These are phyloP conservation scores for Dactylorhiza incarnata DNA, from an alignment of 106 monocot genomes.

Conservation along the genomic window DNA sequence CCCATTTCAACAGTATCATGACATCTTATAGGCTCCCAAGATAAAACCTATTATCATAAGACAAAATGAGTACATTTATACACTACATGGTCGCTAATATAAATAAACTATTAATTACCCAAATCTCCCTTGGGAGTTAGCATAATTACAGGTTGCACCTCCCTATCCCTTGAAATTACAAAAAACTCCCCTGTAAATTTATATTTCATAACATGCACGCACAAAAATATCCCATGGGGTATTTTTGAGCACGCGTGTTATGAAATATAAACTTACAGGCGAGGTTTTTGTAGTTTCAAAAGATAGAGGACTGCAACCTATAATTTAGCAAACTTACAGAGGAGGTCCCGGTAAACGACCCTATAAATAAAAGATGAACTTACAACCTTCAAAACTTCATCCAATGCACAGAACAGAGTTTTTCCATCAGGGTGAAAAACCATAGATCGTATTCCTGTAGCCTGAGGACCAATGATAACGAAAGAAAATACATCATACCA, in stretches of 20 bases:
- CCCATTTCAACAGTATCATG: constrained; percentile 84
- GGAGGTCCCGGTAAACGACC: not conserved
- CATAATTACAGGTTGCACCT: too few species aligned
- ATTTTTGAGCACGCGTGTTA: too few species aligned
- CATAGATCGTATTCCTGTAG: constrained; percentile 63
- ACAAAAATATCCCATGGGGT: too few species aligned
- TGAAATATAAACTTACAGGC: too few species aligned
- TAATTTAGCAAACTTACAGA: too few species aligned
- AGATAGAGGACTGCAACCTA: too few species aligned
- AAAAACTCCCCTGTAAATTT: too few species aligned
- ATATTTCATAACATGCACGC: too few species aligned
- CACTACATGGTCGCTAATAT: not conserved
- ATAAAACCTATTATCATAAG: constrained; percentile 51
- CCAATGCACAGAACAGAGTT: constrained; percentile 81
- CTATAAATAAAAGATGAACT: not conserved
- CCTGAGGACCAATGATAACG: constrained; percentile 20
- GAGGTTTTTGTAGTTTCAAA: too few species aligned
- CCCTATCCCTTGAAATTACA: too few species aligned
- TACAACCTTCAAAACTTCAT: constrained; percentile 64
- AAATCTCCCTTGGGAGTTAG: too few species aligned
- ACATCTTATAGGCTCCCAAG: constrained; percentile 84
- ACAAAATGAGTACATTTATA: constrained; percentile 8
- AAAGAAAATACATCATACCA: not conserved
- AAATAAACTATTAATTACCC: not conserved
- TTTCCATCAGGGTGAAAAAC: constrained; percentile 95